phyloP scores from a whole-genome alignment of 2,329 filamentous ascomycete species.

The Davidsoniella australis region DNA sequence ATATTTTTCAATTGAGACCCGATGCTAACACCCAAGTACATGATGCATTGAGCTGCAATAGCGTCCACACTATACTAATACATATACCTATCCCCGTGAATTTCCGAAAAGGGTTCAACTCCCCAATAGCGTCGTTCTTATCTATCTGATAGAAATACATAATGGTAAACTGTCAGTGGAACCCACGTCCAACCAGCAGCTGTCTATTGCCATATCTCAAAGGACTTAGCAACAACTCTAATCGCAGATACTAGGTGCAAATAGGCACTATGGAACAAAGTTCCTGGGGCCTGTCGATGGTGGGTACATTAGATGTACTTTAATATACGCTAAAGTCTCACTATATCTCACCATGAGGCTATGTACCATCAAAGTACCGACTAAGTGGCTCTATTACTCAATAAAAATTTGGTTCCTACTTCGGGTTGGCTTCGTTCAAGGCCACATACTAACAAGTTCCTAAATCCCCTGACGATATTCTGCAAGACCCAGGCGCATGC shows the following conservation, averaged over 20 bases:
- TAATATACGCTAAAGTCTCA: background rate
- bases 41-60: no score
- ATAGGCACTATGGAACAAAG: background rate
- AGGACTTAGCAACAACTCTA: background rate
- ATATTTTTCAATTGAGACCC: no score
- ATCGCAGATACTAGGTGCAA: background rate
- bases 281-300: background rate
- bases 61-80: no score
- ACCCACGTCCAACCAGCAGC: slow-evolving; percentile 5
- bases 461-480: background rate
- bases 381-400: slow-evolving; percentile 5
- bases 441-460: background rate
- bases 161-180: slow-evolving; percentile 10
- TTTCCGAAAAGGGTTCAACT: no score
- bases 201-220: slow-evolving; percentile 7
- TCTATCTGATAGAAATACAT: slow-evolving; percentile 12
- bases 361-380: slow-evolving; percentile 5
- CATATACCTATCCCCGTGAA: no score
- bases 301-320: background rate
- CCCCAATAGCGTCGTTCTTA: slow-evolving; percentile 1
- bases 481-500: background rate
- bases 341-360: background rate
- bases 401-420: slow-evolving; percentile 3
- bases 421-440: background rate
- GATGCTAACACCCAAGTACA: no score